Conservation (phyloP, 73 alveolate genomes). For the Chromera velia region DNA sequence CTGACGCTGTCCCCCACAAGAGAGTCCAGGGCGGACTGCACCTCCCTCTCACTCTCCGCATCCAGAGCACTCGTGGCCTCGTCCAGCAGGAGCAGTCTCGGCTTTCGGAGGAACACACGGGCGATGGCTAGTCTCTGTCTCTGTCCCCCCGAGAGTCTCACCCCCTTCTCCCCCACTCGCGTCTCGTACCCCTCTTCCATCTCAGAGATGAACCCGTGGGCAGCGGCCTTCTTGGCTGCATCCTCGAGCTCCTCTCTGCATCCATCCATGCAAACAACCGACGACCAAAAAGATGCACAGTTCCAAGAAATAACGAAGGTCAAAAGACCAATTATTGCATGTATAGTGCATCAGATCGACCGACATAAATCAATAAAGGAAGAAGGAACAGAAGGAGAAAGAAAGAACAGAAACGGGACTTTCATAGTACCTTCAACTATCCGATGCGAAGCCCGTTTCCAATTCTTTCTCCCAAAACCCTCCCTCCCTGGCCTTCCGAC, state of each 20-base stretch:
- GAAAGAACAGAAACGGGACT: too few relatives aligned
- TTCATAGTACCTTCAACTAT: neutral
- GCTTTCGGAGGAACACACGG: slow-evolving; percentile 27
- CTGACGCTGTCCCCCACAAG: neutral
- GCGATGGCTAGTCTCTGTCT: slow-evolving; percentile 27
- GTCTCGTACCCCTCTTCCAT: neutral
- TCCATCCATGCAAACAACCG: too few relatives aligned
- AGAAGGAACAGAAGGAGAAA: too few relatives aligned
- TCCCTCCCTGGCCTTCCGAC: neutral
- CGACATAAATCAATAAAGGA: too few relatives aligned
- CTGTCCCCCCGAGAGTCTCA: neutral
- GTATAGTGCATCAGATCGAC: too few relatives aligned
- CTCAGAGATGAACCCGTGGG: neutral
- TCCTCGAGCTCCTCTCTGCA: neutral
- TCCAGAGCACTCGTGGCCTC: slow-evolving; percentile 54
- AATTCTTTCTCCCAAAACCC: neutral
- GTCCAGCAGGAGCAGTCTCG: slow-evolving; percentile 47
- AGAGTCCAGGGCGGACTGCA: slow-evolving; percentile 29
- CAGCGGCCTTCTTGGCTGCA: neutral
- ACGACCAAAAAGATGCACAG: too few relatives aligned
- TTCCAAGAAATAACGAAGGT: too few relatives aligned
- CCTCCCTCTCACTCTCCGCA: slow-evolving; percentile 39
- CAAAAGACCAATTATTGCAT: too few relatives aligned
- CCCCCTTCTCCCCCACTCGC: neutral
- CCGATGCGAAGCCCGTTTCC: neutral